phyloP scores from a whole-genome alignment of 148 eudicot genomes.

The Vaccinium vitisidaea region DNA sequence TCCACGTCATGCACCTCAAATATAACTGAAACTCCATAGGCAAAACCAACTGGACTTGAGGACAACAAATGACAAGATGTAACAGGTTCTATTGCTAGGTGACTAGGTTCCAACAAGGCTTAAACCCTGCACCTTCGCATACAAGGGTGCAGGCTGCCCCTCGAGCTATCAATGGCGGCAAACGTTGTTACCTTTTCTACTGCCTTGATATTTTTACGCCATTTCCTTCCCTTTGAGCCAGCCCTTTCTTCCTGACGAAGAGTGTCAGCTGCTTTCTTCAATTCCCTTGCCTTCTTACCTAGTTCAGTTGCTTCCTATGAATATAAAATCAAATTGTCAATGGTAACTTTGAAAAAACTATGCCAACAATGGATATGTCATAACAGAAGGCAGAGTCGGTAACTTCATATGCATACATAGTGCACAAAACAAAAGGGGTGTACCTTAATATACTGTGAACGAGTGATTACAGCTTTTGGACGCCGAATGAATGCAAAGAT shows the following conservation, averaged over 20 bases:
- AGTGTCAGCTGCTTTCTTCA: conserved; percentile 90
- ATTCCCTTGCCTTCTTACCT: conserved; percentile 88
- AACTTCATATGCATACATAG: background rate
- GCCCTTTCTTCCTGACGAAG: conserved; percentile 94
- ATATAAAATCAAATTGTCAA: conserved; percentile 9
- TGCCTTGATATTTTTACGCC: conserved; percentile 95
- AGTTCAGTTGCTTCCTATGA: conserved; percentile 96
- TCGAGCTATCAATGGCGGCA: background rate
- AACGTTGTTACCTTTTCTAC: conserved; percentile 70
- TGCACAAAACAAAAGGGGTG: conserved; percentile 4
- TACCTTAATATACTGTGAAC: conserved; percentile 99
- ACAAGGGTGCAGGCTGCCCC: background rate
- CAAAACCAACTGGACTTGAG: background rate
- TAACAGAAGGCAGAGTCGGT: background rate
- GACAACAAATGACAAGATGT: conserved; percentile 1
- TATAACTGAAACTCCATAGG: background rate
- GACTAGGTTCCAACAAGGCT: background rate
- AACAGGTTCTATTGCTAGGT: background rate
- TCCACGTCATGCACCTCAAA: background rate
- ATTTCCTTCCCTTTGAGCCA: conserved; percentile 92
- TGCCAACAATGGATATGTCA: background rate
- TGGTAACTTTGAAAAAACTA: background rate
- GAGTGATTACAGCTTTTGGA: conserved; percentile 97
- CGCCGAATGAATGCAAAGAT: conserved; percentile 88
- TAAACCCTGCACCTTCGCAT: background rate